Evolutionary conservation across 345 rosid genomes (phyloP).

Genomic region (Citrus mangshanensis): DNA sequence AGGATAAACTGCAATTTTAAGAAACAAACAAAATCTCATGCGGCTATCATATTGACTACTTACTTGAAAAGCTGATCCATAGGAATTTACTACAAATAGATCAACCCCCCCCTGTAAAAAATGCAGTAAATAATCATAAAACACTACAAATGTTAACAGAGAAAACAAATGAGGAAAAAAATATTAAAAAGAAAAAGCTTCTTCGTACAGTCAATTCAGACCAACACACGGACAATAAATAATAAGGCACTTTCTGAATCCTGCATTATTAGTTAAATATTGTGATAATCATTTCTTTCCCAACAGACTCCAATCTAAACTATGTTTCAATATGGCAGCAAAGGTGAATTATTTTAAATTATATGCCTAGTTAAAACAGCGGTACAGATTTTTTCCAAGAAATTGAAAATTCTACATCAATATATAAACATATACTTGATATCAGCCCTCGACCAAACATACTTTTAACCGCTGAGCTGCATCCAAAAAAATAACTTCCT

Average conservation of each 20-base stretch:
- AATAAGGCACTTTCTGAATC: too few relatives aligned
- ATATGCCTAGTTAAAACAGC: not conserved
- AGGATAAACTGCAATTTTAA: not conserved
- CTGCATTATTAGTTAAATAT: not conserved
- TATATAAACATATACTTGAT: not conserved
- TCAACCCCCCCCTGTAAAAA: constrained; percentile 73
- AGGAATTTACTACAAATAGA: constrained; percentile 87
- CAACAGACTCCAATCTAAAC: not conserved
- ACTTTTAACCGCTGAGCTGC: constrained; percentile 60
- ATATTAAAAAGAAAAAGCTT: not conserved
- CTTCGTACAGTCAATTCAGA: too few relatives aligned
- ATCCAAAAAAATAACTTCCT: constrained; percentile 83
- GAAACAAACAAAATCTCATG: not conserved
- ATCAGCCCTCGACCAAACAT: constrained; percentile 13
- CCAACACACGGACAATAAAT: not conserved
- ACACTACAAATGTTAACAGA: not conserved
- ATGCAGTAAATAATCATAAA: constrained; percentile 18
- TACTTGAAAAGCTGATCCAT: constrained; percentile 89
- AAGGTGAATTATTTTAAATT: not conserved
- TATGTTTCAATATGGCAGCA: not conserved
- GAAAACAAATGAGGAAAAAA: not conserved
- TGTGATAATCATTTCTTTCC: not conserved
- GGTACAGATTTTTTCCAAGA: not conserved
- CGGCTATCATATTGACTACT: constrained; percentile 19
- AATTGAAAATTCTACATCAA: not conserved